Conservation (phyloP, 2,329 filamentous ascomycete species). For the Claviceps digitariae region DNA sequence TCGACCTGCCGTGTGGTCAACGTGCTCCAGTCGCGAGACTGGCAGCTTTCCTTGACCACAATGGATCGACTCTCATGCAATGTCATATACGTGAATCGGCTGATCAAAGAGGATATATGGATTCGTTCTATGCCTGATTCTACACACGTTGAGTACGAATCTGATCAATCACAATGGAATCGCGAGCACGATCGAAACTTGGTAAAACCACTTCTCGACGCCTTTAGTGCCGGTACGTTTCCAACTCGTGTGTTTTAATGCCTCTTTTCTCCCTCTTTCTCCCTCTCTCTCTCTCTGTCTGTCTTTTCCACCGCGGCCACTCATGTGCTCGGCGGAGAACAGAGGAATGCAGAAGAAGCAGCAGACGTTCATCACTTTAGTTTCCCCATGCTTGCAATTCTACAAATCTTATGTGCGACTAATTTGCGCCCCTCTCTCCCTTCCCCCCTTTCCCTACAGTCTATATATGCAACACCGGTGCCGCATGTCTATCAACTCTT, state of each 20-base stretch:
- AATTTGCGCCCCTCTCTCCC: constrained; percentile 5
- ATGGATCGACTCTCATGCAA: constrained; percentile 46
- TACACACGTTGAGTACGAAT: background rate
- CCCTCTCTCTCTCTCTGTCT: background rate
- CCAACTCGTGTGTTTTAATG: background rate
- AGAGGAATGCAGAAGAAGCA: background rate
- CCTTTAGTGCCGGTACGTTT: constrained; percentile 38
- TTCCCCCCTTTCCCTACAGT: constrained; percentile 22
- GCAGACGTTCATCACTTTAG: background rate
- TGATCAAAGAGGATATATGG: constrained; percentile 32
- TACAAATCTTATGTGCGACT: constrained; percentile 6
- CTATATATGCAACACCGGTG: constrained; percentile 39
- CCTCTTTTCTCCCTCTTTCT: background rate
- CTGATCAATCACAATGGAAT: constrained; percentile 16
- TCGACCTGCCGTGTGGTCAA: constrained; percentile 28
- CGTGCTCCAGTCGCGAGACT: constrained; percentile 48
- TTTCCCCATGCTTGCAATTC: background rate
- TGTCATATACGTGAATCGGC: constrained; percentile 47
- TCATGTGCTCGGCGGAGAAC: background rate
- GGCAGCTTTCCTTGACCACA: constrained; percentile 39
- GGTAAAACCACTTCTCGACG: constrained; percentile 35
- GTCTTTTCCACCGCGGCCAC: background rate
- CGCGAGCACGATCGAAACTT: constrained; percentile 31
- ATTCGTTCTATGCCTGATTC: constrained; percentile 18
- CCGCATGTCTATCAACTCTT: constrained; percentile 38